Evolutionary conservation across 176 grass and related monocot genomes (phyloP).

Genomic region (Pontederia paniculata): DNA sequence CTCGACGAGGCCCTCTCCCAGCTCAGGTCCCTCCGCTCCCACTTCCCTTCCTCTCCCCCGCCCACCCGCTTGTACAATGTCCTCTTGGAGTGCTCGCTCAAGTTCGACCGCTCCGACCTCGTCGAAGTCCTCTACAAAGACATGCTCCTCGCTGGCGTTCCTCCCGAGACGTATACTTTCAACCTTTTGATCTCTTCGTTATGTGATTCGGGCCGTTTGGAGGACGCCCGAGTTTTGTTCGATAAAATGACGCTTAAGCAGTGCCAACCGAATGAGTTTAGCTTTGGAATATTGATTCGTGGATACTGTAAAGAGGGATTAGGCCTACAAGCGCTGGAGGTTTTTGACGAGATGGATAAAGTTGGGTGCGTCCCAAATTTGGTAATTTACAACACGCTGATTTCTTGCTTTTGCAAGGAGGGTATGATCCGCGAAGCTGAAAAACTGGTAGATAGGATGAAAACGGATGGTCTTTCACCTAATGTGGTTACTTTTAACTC

Average conservation of each 20-base stretch:
- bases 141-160: slow-evolving; percentile 46
- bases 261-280: slow-evolving; percentile 55
- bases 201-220: slow-evolving; percentile 50
- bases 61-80: slow-evolving; percentile 62
- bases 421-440: slow-evolving; percentile 57
- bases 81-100: slow-evolving; percentile 52
- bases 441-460: slow-evolving; percentile 70
- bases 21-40: slow-evolving; percentile 56
- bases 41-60: slow-evolving; percentile 32
- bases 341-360: slow-evolving; percentile 54
- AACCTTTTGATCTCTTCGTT: slow-evolving; percentile 56
- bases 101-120: slow-evolving; percentile 38
- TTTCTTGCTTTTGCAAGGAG: slow-evolving; percentile 73
- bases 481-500: slow-evolving; percentile 91
- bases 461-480: slow-evolving; percentile 35
- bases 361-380: slow-evolving; percentile 32
- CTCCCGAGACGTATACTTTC: slow-evolving; percentile 64
- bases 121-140: slow-evolving; percentile 75
- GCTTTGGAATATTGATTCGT: slow-evolving; percentile 60
- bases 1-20: slow-evolving; percentile 40
- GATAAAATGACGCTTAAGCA: slow-evolving; percentile 49
- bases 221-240: slow-evolving; percentile 65
- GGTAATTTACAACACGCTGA: slow-evolving; percentile 66
- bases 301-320: slow-evolving; percentile 47
- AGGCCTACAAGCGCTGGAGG: slow-evolving; percentile 25